Evolutionary conservation across 805 yeast species (phyloP).

Genomic region (Candida stauntonica): DNA sequence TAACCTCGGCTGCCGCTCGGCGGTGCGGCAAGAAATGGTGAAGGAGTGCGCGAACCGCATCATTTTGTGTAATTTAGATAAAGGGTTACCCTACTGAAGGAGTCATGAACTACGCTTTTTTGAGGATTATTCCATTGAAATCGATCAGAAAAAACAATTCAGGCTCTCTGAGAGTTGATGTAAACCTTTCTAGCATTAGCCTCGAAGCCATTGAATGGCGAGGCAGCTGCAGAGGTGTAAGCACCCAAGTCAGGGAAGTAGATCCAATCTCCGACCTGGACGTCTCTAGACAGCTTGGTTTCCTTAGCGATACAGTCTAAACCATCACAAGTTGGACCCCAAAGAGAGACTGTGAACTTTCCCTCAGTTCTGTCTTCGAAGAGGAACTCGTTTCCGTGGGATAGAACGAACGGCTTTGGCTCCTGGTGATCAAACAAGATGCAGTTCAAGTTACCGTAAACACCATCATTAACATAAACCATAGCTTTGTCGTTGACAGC

Average conservation of each 20-base stretch:
- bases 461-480: slow-evolving; percentile 91
- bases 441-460: slow-evolving; percentile 93
- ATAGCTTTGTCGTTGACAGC: slow-evolving; percentile 47
- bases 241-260: slow-evolving; percentile 85
- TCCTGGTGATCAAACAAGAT: slow-evolving; percentile 87
- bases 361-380: slow-evolving; percentile 30
- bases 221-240: slow-evolving; percentile 89
- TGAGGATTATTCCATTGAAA: no score
- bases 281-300: slow-evolving; percentile 50
- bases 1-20: no score
- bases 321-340: slow-evolving; percentile 99
- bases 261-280: slow-evolving; percentile 88
- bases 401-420: slow-evolving; percentile 65
- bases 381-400: slow-evolving; percentile 45
- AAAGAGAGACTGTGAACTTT: slow-evolving; percentile 54
- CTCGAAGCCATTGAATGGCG: slow-evolving; percentile 86
- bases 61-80: neutral
- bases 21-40: neutral
- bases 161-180: slow-evolving; percentile 51
- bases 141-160: no score
- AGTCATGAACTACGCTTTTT: no score
- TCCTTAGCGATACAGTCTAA: slow-evolving; percentile 71
- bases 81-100: neutral
- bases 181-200: slow-evolving; percentile 57
- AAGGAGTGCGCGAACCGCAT: neutral